Conservation (phyloP, 2,329 filamentous ascomycete genomes). For the Penicillium italicum region DNA sequence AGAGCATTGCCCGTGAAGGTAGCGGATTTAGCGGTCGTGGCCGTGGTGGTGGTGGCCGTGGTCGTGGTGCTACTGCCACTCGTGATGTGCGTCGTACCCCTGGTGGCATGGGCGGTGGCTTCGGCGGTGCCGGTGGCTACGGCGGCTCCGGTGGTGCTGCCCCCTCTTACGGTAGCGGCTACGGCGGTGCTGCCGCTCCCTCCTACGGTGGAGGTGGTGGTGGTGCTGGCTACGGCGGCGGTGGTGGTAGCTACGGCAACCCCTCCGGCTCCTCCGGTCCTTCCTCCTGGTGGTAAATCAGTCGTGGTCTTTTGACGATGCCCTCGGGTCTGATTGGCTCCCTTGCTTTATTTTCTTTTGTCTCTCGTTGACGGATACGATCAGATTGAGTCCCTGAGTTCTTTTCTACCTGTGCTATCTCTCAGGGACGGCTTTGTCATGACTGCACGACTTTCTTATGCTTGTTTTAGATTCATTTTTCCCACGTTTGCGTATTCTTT, state of each 20-base stretch:
- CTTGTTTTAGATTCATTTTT: slow-evolving; percentile 25
- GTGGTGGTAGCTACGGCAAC: slow-evolving; percentile 46
- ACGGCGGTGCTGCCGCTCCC: slow-evolving; percentile 28
- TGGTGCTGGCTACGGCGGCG: slow-evolving; percentile 33
- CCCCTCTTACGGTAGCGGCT: slow-evolving; percentile 30
- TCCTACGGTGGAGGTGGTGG: slow-evolving; percentile 29
- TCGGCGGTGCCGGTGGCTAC: slow-evolving; percentile 29
- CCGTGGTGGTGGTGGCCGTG: slow-evolving; percentile 70
- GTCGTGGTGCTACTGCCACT: slow-evolving; percentile 57
- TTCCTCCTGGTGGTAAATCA: slow-evolving; percentile 52
- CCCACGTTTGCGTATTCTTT: slow-evolving; percentile 7
- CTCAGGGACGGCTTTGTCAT: slow-evolving; percentile 45
- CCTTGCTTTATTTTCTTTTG: slow-evolving; percentile 31
- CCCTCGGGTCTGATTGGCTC: slow-evolving; percentile 40
- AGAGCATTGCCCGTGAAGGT: slow-evolving; percentile 94
- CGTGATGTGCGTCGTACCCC: slow-evolving; percentile 83
- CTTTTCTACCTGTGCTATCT: slow-evolving; percentile 25
- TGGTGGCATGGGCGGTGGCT: slow-evolving; percentile 40
- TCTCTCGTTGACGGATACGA: slow-evolving; percentile 39
- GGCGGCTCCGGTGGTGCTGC: slow-evolving; percentile 26
- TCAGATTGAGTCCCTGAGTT: slow-evolving; percentile 38
- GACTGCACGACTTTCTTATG: slow-evolving; percentile 42
- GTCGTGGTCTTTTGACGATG: slow-evolving; percentile 41
- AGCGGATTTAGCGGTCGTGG: slow-evolving; percentile 71
- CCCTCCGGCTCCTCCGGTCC: slow-evolving; percentile 49